Base-by-base conservation (phyloP, 2,329 filamentous ascomycete genomes). In the Fusarium pininemorale region DNA sequence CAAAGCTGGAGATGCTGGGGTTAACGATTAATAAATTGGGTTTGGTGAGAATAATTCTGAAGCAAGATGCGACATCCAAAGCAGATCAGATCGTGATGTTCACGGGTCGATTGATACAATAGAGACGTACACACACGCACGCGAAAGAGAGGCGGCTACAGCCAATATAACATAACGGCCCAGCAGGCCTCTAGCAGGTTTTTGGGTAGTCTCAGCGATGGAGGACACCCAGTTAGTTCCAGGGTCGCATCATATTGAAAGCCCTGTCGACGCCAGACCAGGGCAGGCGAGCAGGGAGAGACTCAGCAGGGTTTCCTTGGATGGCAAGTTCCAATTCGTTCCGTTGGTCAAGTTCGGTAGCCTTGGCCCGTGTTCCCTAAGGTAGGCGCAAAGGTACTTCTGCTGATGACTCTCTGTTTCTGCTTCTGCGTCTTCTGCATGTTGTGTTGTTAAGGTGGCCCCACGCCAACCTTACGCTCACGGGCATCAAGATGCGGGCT, bases 161-260 rank as follows among this genome's bases (percentile, higher is more conserved):
- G 73, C 73, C 73, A 75, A 75, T 75, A 75, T 75, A 75, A 75
- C 56, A 73, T 54, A 69, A 60, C 50, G 56, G 41, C 53, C 59
- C 51, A 70, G 66, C 54, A 54, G 72, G 57, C 45, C 56, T 69
- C 42, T 65, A 64, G 65, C 72, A 75, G 72, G 72, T 67, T 75
- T 75, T 70, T 59, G 68, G 51, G 69, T 58, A 66, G 72, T 73
- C 69, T 75, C 72, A 73, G 69, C 69, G 59, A 69, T 61, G 67
- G 63, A 65, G 67, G 50, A 68, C 38, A 55, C 60, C 57, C 65
- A 59, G 41, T 51, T 44, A 59, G 41, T 51, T 44, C 54, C 56
- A 73, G 70, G 63, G 66, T 68, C 63, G 37, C 64, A 68, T 68
- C 66, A 51, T 63, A 68, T 54, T 26, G 37, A 38, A 42, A 58